Percentiles rank a stretch among this genome's conserved stretches.
These are phyloP conservation scores for Apocynum venetum DNA, from an alignment of 257 asterid genomes.

Conservation along the genomic window DNA sequence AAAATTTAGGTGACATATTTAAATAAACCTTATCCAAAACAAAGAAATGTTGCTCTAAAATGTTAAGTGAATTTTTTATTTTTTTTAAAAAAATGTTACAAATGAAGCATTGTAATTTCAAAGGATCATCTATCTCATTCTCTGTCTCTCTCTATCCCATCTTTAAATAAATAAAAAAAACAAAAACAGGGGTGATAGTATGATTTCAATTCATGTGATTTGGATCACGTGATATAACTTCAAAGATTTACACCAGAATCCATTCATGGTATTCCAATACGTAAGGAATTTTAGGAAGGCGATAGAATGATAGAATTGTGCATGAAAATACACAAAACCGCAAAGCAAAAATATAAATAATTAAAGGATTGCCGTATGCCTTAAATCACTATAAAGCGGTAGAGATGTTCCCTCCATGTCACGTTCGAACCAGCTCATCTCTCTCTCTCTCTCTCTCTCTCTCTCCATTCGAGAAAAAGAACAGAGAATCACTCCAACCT, in stretches of 20 bases:
- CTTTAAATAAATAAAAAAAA: too few relatives aligned
- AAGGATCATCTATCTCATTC: too few relatives aligned
- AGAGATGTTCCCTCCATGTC: constrained; percentile 41
- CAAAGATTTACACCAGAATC: constrained; percentile 9
- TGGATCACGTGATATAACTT: neutral
- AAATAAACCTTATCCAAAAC: too few relatives aligned
- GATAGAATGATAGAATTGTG: constrained; percentile 4
- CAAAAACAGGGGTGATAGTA: too few relatives aligned
- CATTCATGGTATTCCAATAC: constrained; percentile 12
- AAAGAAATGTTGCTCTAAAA: too few relatives aligned
- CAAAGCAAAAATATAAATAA: constrained; percentile 24
- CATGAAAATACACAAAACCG: constrained; percentile 44
- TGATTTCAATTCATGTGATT: neutral
- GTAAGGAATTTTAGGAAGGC: constrained; percentile 25
- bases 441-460: constrained; percentile 30
- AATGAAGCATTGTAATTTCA: too few relatives aligned
- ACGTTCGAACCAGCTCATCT: constrained; percentile 31
- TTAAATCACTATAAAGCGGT: constrained; percentile 39
- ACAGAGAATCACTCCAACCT: constrained; percentile 43
- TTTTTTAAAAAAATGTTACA: too few relatives aligned
- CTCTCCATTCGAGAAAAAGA: constrained; percentile 35
- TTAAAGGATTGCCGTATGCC: constrained; percentile 2
- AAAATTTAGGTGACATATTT: too few relatives aligned
- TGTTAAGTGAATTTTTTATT: too few relatives aligned
- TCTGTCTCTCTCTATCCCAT: too few relatives aligned